These are phyloP conservation scores for Didymosphaeria variabile DNA, from an alignment of 2,329 filamentous ascomycete species.

Conservation along the genomic window DNA sequence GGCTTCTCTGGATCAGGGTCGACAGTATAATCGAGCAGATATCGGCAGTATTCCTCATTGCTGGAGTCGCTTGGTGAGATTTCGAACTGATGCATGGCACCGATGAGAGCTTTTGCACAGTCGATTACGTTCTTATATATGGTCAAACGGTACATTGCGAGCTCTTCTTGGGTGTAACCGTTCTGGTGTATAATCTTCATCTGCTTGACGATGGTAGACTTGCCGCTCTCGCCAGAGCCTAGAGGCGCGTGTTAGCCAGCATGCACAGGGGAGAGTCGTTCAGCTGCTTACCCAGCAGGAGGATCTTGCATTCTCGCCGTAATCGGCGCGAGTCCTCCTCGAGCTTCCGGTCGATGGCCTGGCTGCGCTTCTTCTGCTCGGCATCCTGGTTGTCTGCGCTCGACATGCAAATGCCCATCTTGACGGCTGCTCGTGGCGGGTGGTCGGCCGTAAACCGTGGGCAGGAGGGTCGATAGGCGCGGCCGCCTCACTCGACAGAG, in stretches of 20 bases:
- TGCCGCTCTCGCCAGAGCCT: slow-evolving; percentile 98
- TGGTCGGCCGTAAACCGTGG: slow-evolving; percentile 27
- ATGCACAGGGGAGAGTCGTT: slow-evolving; percentile 1
- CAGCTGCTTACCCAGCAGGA: slow-evolving; percentile 79
- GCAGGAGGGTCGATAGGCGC: slow-evolving; percentile 14
- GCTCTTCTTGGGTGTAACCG: slow-evolving; percentile 93
- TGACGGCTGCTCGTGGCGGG: slow-evolving; percentile 48
- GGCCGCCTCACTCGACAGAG: slow-evolving; percentile 22
- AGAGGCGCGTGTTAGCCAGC: slow-evolving; percentile 41
- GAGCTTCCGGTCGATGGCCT: slow-evolving; percentile 91
- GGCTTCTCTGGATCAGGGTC: slow-evolving; percentile 89
- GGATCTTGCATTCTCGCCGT: slow-evolving; percentile 98
- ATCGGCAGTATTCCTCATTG: slow-evolving; percentile 79
- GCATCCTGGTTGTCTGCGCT: slow-evolving; percentile 86
- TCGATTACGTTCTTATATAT: slow-evolving; percentile 99
- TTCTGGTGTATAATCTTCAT: slow-evolving; percentile 99
- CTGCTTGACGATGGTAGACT: slow-evolving; percentile 99
- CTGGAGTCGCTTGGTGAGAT: slow-evolving; percentile 78
- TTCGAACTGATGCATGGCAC: slow-evolving; percentile 89
- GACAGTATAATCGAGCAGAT: slow-evolving; percentile 85
- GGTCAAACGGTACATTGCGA: slow-evolving; percentile 92
- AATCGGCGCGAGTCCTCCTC: slow-evolving; percentile 94
- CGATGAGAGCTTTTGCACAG: slow-evolving; percentile 92
- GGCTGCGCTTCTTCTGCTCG: slow-evolving; percentile 95
- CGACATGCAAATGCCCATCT: slow-evolving; percentile 88